These are phyloP conservation scores for Pythium utonaiense DNA, from an alignment of 352 stramenopile species.

Conservation along the genomic window DNA sequence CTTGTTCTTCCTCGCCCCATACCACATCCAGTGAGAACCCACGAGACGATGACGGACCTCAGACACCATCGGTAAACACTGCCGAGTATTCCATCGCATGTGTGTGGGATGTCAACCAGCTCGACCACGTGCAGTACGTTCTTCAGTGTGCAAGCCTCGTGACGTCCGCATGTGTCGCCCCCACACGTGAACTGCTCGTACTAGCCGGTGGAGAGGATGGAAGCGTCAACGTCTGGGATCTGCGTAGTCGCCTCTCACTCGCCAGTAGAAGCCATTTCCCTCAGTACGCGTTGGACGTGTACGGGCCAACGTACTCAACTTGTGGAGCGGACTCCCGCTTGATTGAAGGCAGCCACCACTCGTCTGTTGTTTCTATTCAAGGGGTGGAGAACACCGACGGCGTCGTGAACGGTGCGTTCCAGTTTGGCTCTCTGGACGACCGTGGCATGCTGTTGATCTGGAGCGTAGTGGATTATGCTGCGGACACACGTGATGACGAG, in stretches of 20 bases:
- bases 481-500: conserved; percentile 32
- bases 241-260: conserved; percentile 26
- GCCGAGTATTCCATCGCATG: conserved; percentile 50
- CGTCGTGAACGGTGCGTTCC: conserved; percentile 34
- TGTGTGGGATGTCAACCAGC: conserved; percentile 66
- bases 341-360: conserved; percentile 33
- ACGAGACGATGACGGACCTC: background rate
- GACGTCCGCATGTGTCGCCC: conserved; percentile 37
- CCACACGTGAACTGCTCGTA: conserved; percentile 49
- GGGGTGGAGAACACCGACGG: conserved; percentile 22
- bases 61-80: background rate
- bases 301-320: conserved; percentile 55
- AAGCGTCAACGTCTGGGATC: conserved; percentile 66
- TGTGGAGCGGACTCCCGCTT: conserved; percentile 43
- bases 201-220: conserved; percentile 57
- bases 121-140: conserved; percentile 35
- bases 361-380: conserved; percentile 45
- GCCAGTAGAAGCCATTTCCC: background rate
- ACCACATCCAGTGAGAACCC: background rate
- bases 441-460: conserved; percentile 64
- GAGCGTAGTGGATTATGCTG: conserved; percentile 60
- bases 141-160: conserved; percentile 47
- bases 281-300: conserved; percentile 21
- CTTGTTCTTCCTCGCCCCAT: background rate
- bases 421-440: conserved; percentile 73